phyloP scores from a whole-genome alignment of 1,284 basidiomycete genomes.

The Ganoderma resinaceum region DNA sequence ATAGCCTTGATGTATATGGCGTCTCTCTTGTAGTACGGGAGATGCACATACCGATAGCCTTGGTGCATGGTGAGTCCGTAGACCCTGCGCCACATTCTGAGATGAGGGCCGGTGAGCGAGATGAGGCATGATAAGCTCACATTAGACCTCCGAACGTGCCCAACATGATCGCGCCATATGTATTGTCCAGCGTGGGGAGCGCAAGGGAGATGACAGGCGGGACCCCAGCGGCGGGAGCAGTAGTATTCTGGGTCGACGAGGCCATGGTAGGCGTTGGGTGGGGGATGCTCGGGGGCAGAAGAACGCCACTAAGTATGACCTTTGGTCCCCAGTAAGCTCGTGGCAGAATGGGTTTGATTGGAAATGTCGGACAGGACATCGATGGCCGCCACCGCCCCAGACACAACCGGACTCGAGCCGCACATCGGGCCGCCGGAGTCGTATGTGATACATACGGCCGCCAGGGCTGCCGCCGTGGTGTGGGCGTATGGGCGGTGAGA shows the following conservation, averaged over 20 bases:
- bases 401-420: background rate
- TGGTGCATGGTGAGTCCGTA: constrained; percentile 1
- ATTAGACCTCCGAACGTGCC: constrained; percentile 5
- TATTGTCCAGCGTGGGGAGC: background rate
- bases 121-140: background rate
- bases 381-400: background rate
- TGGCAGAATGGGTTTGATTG: background rate
- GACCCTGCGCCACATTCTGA: background rate
- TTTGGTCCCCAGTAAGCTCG: background rate
- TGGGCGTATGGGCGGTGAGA: background rate
- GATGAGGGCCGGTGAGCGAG: background rate
- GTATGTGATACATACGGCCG: background rate
- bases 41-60: background rate
- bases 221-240: background rate
- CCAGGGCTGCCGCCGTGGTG: background rate
- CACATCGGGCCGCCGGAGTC: background rate
- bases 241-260: background rate
- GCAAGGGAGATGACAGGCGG: background rate
- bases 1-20: background rate
- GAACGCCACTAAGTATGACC: background rate
- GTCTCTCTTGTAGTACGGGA: background rate
- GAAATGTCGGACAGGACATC: background rate
- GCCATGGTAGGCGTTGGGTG: background rate
- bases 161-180: constrained; percentile 1
- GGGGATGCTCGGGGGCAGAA: background rate